A percentile compares a stretch with the other conserved stretches of the same genome.
These are phyloP conservation scores for Phytopythium cucurbitacearum DNA, from an alignment of 352 stramenopile genomes.

Conservation along the genomic window DNA sequence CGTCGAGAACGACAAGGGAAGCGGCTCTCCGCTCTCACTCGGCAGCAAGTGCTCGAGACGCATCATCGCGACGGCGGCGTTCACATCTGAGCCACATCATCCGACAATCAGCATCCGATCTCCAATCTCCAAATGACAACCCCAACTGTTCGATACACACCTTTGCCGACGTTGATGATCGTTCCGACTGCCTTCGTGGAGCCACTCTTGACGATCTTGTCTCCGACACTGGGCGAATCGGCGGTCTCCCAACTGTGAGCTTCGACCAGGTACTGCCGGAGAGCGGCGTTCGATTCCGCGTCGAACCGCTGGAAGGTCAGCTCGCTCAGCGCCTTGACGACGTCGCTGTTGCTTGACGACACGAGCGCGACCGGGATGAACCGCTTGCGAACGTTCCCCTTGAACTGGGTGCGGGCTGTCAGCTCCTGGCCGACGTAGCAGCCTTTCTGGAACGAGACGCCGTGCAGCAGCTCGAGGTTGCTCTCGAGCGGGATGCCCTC, in stretches of 20 bases:
- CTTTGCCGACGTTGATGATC: slow-evolving; percentile 37
- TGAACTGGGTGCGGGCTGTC: slow-evolving; percentile 92
- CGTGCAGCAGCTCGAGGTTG: slow-evolving; percentile 89
- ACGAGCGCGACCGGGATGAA: slow-evolving; percentile 72
- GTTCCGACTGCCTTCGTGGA: slow-evolving; percentile 60
- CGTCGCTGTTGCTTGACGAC: slow-evolving; percentile 37
- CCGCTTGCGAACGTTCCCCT: slow-evolving; percentile 83
- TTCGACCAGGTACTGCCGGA: slow-evolving; percentile 45
- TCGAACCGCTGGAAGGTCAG: slow-evolving; percentile 62
- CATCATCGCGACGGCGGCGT: slow-evolving; percentile 69
- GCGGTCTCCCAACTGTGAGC: slow-evolving; percentile 20
- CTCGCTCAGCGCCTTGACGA: slow-evolving; percentile 43
- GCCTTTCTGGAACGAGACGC: slow-evolving; percentile 92
- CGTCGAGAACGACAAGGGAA: slow-evolving; percentile 57
- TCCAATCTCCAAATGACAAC: neutral
- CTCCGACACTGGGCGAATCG: slow-evolving; percentile 22
- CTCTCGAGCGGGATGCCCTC: slow-evolving; percentile 90
- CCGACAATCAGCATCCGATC: neutral
- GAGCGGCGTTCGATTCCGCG: slow-evolving; percentile 17
- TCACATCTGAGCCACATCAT: slow-evolving; percentile 22
- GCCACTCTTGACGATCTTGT: slow-evolving; percentile 48
- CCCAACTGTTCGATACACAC: slow-evolving; percentile 2
- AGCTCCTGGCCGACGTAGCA: slow-evolving; percentile 96
- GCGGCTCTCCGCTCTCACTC: slow-evolving; percentile 31
- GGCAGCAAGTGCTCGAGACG: slow-evolving; percentile 61